Conservation (phyloP, 169 alveolate species). For the Eimeria falciformis region DNA sequence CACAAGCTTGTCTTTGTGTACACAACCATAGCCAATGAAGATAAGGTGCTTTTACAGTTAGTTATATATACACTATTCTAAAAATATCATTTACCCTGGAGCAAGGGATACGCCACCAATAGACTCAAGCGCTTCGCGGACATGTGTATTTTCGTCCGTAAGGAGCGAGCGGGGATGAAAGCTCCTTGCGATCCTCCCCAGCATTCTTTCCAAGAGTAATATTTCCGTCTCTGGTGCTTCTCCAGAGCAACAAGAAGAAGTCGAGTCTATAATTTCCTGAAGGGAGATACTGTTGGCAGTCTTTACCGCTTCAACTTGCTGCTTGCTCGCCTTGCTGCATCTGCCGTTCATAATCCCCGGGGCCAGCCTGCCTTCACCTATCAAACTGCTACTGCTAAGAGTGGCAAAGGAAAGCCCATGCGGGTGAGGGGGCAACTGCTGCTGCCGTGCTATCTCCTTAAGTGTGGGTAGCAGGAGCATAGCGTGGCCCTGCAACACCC, state of each 20-base stretch:
- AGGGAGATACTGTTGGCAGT: constrained; percentile 46
- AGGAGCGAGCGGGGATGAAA: constrained; percentile 8
- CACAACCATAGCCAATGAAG: background rate
- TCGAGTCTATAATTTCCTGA: constrained; percentile 51
- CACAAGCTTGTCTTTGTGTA: too few species aligned
- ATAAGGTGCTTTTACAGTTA: background rate
- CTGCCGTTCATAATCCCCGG: background rate
- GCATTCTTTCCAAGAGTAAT: constrained; percentile 50
- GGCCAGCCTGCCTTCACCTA: background rate
- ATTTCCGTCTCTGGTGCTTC: constrained; percentile 66
- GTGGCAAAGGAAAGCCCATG: constrained; percentile 53
- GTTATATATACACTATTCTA: background rate
- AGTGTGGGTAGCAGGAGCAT: constrained; percentile 63
- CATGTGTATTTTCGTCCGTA: constrained; percentile 30
- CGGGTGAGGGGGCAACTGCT: constrained; percentile 58
- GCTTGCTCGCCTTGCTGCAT: constrained; percentile 12
- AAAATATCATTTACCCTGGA: background rate
- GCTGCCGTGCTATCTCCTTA: constrained; percentile 69
- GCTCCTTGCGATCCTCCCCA: constrained; percentile 60
- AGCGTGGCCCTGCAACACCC: constrained; percentile 58
- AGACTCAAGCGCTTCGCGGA: constrained; percentile 33
- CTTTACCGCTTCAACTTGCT: constrained; percentile 52
- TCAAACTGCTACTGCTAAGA: constrained; percentile 59
- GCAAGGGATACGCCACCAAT: constrained; percentile 32
- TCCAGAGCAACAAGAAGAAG: constrained; percentile 58